Base-by-base conservation (phyloP, 1,284 basidiomycete genomes). In the Leccinum insolens region DNA sequence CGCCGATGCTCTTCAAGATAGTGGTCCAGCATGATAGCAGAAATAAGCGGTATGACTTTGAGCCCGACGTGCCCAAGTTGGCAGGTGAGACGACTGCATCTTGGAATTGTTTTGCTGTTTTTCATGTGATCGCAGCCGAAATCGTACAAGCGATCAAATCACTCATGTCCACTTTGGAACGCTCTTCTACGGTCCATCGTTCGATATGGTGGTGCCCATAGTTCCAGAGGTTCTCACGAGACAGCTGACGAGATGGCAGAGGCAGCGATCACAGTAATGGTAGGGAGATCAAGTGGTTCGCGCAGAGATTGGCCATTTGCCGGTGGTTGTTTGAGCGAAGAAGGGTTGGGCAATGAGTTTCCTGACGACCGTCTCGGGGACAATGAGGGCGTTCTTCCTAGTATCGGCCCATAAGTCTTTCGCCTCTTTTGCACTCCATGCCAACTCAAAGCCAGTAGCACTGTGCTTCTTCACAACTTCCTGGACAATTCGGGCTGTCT, bases 321-420 rank as follows among this genome's bases (percentile, higher is more conserved):
- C 4, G 25, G 49, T 14, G 46, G 62, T 60, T 22, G 41, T 1
- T n/a, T 66, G 8, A 39, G 22, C 1, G 28, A 31, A 22, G 61
- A 31, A 31, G 28, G 41, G 46, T 31, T 57, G 71, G 75, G 4
- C 28, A 28, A 28, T 0, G 68, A 77, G 31, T 65, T 70, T 28
- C 68, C 65, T 70, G 78, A 66, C 71, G 78, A 74, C 76, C 77
- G 81, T 81, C 67, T 82, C 82, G 2, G 82, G 82, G 2, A 81
- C 78, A 52, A 79, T 58, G 22, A 78, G 71, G 28, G 92, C 94
- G 63, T 93, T 92, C 83, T 98, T 98, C 60, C 96, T 78, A 66
- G 28, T 28, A 28, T 95, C 94, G 63, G 85, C 81, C 96, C 96
- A 98, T 11, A 98, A 80, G 63, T 90, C 88, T 3, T 84, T 83